Base-by-base conservation (phyloP, 345 rosid genomes). In the Syzygium jambos region DNA sequence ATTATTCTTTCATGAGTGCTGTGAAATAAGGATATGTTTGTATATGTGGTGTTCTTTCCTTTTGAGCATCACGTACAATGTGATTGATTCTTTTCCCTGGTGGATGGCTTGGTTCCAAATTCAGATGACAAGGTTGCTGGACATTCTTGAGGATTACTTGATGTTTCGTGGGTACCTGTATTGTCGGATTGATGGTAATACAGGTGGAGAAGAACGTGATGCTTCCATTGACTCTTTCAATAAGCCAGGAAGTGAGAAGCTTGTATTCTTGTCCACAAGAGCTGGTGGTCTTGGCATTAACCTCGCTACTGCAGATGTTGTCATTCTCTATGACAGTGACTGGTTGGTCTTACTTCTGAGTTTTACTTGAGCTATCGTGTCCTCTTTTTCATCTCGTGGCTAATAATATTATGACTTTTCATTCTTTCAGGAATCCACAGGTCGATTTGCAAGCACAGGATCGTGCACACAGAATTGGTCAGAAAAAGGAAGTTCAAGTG, bases 261-360 rank as follows among this genome's bases (percentile, higher is more conserved):
- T 98, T 93, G 97, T 94, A 87, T 96, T 98, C 92, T 91, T 98
- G 91, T 96, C 99, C 61, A 98, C 99, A 87, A 95, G 99, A 92
- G 99, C 99, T 87, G 99, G 99, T 89, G 99, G 99, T 87, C 99
- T 96, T 88, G 99, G 99, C 85, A 98, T 98, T 89, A 98, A 98
- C 93, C 99, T 98, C 90, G 99, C 99, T 78, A 98, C 99, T 59
- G 99, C 99, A 77, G 99, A 98, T 95, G 96, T 98, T 90, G 99
- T 98, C 87, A 98, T 98, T 90, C 98, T 98, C 65, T 98, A 98
- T 92, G 99, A 98, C 82, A 98, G 99, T 93, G 99, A 95, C 89
- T 98, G 99, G 99, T 98, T 87, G 90, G 93, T 87, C 59, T 19
- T 55, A n/a, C 52, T 12, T 87, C 10, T 25, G 53, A 55, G 68